Evolutionary conservation across 1,139 yeast genomes (phyloP).

Genomic region (Hanseniaspora uvarum): DNA sequence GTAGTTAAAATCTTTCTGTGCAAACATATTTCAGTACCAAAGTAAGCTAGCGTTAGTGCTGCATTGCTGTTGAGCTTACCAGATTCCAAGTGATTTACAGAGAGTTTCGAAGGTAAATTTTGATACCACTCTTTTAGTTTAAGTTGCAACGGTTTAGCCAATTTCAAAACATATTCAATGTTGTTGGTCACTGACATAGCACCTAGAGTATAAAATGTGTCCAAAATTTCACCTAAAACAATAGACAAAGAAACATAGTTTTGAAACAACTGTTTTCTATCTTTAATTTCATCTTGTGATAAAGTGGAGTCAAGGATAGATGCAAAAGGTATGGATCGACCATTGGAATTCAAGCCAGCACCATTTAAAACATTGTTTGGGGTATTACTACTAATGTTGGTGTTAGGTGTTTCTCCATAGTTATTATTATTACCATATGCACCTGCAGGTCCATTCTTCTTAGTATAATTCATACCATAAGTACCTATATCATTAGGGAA

Average conservation of each 20-base stretch:
- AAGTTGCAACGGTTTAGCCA: constrained; percentile 79
- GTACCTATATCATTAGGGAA: constrained; percentile 44
- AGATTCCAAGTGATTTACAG: constrained; percentile 52
- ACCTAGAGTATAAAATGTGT: constrained; percentile 57
- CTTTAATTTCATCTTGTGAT: constrained; percentile 49
- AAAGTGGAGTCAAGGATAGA: constrained; percentile 27
- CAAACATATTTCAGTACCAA: constrained; percentile 75
- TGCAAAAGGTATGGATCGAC: constrained; percentile 18
- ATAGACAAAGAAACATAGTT: constrained; percentile 58
- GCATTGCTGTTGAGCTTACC: constrained; percentile 61
- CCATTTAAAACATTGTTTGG: constrained; percentile 12
- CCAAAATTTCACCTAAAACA: constrained; percentile 62
- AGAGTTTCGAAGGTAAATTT: constrained; percentile 57
- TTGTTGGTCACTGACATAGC: constrained; percentile 48
- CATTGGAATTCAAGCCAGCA: constrained; percentile 19
- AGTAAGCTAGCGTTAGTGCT: constrained; percentile 69
- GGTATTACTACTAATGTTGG: constrained; percentile 6
- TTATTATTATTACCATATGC: neutral
- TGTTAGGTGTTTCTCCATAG: constrained; percentile 5
- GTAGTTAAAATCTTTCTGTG: constrained; percentile 69
- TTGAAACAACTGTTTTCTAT: constrained; percentile 61
- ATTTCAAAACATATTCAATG: constrained; percentile 54
- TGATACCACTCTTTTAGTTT: constrained; percentile 76
- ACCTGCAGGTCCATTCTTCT: neutral
- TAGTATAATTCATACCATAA: constrained; percentile 1